Base-by-base conservation (phyloP, 192 early-diverging fungal species). In the Cetraspora pellucida region DNA sequence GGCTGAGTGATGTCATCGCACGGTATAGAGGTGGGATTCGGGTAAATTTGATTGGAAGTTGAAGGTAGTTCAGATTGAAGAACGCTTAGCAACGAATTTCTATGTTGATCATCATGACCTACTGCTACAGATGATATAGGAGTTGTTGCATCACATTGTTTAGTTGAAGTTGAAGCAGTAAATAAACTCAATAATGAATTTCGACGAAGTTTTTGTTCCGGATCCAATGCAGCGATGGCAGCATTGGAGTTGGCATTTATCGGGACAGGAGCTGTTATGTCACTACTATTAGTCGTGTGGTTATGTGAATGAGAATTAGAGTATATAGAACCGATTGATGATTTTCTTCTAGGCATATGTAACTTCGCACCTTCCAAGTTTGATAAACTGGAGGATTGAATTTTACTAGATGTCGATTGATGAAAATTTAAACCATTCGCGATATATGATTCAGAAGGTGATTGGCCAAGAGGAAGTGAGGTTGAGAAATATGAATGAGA, bases 111-210 rank as follows among this genome's bases (percentile, higher is more conserved):
- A 31, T 64, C 61, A 28, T 64, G 17, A 17, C 63, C 59, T 19
- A 64, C 45, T 13, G 60, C 27, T 11, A 19, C 21, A 16, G 60
- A 63, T 30, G 30, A 17, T 16, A 52, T 13, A 2, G 74, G 9
- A 63, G 14, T 49, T 31, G 17, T 55, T 17, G 72, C 58, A 43
- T 9, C 19, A 31, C 55, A 45, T 52, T 31, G 58, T 21, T 23
- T 75, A 31, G 59, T 14, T 6, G 58, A 64, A 49, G 74, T 46
- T 21, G 60, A 46, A 16, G 57, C 45, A 49, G 74, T 17, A 64
- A 75, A 75, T 64, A 75, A 30, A 27, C 43, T 75, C 19, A 75
- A 52, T 52, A 75, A 46, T 30, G 74, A 75, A 64, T 61, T 75
- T 28, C 60, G 31, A 21, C 74, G 54, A 57, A 72, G 70, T 63